These are phyloP conservation scores for Hypoxylon sp. DNA, from an alignment of 2,329 filamentous ascomycete species.

Conservation along the genomic window DNA sequence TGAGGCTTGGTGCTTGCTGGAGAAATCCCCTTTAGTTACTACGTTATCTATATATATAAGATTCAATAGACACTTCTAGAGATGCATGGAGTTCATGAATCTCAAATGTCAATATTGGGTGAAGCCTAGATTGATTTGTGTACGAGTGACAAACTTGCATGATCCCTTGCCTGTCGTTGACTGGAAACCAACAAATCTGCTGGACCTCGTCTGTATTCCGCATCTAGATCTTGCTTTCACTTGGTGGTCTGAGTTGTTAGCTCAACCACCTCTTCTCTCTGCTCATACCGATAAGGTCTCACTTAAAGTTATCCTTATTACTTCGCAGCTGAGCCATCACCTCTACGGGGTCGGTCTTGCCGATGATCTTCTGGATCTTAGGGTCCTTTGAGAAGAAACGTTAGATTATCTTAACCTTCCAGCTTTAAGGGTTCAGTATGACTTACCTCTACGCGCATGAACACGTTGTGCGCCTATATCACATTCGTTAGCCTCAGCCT, in stretches of 20 bases:
- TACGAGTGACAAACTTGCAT: background rate
- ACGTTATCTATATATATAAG: background rate
- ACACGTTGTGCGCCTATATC: slow-evolving; percentile 88
- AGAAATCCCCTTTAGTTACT: slow-evolving; percentile 46
- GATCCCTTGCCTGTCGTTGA: background rate
- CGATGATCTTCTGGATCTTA: slow-evolving; percentile 85
- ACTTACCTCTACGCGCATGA: slow-evolving; percentile 88
- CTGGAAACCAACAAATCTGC: background rate
- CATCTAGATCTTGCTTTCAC: slow-evolving; percentile 55
- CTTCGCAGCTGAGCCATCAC: slow-evolving; percentile 90
- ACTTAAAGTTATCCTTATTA: slow-evolving; percentile 87
- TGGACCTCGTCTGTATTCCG: background rate
- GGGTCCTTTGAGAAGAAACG: slow-evolving; percentile 72
- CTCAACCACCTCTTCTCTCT: background rate
- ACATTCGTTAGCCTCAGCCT: slow-evolving; percentile 19
- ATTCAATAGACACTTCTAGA: background rate
- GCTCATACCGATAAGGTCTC: slow-evolving; percentile 50
- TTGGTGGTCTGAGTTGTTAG: slow-evolving; percentile 51
- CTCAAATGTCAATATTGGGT: background rate
- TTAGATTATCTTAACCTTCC: background rate
- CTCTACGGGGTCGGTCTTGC: slow-evolving; percentile 82
- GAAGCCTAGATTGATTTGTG: background rate
- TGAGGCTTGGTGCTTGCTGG: slow-evolving; percentile 53
- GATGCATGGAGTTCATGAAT: background rate
- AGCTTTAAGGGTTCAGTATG: background rate